A percentile compares a stretch with the other conserved stretches of the same genome.
Conservation (phyloP, 306 rosid genomes). For the Quercus agrifolia region DNA sequence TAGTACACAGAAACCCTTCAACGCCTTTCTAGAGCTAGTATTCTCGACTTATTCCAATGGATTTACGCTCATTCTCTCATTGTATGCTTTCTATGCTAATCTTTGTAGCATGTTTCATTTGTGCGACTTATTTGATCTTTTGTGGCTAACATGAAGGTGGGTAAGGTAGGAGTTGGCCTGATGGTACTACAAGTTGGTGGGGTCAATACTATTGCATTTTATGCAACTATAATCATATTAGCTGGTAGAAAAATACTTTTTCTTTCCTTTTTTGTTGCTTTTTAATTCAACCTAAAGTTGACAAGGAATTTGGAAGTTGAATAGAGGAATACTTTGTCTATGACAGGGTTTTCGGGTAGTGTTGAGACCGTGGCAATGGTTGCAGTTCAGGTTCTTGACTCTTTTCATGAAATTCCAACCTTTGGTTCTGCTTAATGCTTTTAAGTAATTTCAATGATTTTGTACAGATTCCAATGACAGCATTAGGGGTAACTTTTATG, state of each 20-base stretch:
- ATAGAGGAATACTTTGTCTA: constrained; percentile 18
- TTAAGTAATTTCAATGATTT: not conserved
- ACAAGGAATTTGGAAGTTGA: not conserved
- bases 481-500: constrained; percentile 50
- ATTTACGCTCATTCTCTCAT: too few relatives aligned
- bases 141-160: constrained; percentile 3
- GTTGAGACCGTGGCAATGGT: constrained; percentile 74
- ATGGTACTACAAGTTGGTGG: constrained; percentile 92
- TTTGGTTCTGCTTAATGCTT: constrained; percentile 18
- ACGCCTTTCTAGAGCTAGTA: too few relatives aligned
- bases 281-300: not conserved
- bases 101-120: not conserved
- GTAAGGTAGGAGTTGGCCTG: constrained; percentile 82
- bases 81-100: not conserved
- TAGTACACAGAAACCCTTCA: too few relatives aligned
- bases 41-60: too few relatives aligned
- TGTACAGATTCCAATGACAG: constrained; percentile 60
- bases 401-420: constrained; percentile 6
- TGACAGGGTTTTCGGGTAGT: constrained; percentile 72
- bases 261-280: constrained; percentile 1
- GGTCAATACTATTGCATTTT: constrained; percentile 64
- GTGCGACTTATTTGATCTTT: constrained; percentile 4
- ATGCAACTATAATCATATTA: constrained; percentile 75
- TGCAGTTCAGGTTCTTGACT: constrained; percentile 59
- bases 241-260: constrained; percentile 52